Conservation (phyloP, 257 asterid species). For the Solanum virginianum region DNA sequence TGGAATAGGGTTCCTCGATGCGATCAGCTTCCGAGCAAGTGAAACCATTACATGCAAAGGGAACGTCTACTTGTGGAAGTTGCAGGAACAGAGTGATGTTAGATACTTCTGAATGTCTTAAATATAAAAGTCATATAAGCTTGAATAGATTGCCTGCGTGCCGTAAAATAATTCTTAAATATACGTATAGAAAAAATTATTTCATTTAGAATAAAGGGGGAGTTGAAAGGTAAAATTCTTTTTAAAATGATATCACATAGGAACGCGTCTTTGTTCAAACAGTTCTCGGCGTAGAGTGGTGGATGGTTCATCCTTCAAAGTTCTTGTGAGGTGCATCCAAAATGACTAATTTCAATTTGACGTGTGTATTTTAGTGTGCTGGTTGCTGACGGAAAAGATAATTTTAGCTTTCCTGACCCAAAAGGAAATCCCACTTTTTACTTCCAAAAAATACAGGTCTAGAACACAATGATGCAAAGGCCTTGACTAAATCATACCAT, state of each 20-base stretch:
- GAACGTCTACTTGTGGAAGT: neutral
- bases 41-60: slow-evolving; percentile 37
- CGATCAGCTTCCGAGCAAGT: slow-evolving; percentile 21
- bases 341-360: neutral
- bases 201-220: too few relatives aligned
- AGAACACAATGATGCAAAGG: neutral
- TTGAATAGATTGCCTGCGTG: neutral
- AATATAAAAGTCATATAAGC: neutral
- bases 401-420: neutral
- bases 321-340: neutral
- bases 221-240: too few relatives aligned
- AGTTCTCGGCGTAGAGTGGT: neutral
- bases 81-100: neutral
- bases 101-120: neutral
- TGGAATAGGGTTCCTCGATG: slow-evolving; percentile 1
- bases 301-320: neutral
- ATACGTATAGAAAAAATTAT: too few relatives aligned
- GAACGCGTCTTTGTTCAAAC: neutral
- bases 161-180: too few relatives aligned
- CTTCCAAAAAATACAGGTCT: neutral
- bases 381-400: neutral
- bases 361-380: neutral
- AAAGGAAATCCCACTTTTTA: neutral
- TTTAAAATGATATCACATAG: too few relatives aligned
- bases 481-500: neutral